phyloP scores from a whole-genome alignment of 306 rosid species.

The Dicorynia guianensis region DNA sequence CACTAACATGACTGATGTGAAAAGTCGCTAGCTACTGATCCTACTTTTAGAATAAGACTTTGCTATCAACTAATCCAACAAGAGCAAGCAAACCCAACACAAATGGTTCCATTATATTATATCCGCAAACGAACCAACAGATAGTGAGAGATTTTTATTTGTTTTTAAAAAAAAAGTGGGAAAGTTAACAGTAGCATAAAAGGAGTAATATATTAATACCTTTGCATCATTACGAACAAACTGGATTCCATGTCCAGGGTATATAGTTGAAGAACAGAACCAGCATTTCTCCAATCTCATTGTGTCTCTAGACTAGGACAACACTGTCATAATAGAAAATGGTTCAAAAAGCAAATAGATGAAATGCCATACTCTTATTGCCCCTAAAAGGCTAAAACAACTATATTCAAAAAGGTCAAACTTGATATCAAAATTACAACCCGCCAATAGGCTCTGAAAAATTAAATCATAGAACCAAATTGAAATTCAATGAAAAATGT shows the following conservation, averaged over 20 bases:
- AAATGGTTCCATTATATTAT: not conserved
- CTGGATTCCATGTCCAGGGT: constrained; percentile 96
- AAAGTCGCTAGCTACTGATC: not conserved
- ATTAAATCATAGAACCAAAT: too few relatives aligned
- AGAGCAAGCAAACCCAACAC: not conserved
- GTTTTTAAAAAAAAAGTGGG: too few relatives aligned
- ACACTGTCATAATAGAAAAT: constrained; percentile 7
- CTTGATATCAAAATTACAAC: too few relatives aligned
- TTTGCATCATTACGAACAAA: constrained; percentile 93
- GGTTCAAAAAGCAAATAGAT: constrained; percentile 2
- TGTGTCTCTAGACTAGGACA: constrained; percentile 35
- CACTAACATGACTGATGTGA: not conserved
- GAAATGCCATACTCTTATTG: not conserved
- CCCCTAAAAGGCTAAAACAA: too few relatives aligned
- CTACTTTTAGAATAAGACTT: not conserved
- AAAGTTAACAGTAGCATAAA: too few relatives aligned
- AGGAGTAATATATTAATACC: constrained; percentile 46
- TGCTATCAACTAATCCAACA: not conserved
- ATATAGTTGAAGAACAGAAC: constrained; percentile 88
- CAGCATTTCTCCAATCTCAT: constrained; percentile 94
- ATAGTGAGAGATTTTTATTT: too few relatives aligned
- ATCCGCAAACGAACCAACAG: not conserved
- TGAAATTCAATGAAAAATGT: too few relatives aligned
- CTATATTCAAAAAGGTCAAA: too few relatives aligned
- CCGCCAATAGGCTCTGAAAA: too few relatives aligned